Conservation (phyloP, 2,329 filamentous ascomycete species). For the Neodidymelliopsis sp. region DNA sequence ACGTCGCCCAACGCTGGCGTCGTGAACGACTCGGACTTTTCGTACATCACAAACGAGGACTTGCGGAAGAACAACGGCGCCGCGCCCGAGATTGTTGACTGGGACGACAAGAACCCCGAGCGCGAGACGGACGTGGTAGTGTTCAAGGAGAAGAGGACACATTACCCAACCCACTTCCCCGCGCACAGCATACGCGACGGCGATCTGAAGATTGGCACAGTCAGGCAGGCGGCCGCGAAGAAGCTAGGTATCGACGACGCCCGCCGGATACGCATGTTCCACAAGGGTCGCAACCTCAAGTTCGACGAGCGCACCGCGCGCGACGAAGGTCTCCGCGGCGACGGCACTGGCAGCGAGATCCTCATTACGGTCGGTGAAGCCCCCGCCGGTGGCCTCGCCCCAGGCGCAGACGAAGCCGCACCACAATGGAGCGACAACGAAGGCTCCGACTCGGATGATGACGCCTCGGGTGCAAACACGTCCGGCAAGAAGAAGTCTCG, state of each 20-base stretch:
- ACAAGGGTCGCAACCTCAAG: conserved; percentile 76
- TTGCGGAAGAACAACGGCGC: conserved; percentile 58
- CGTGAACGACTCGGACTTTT: conserved; percentile 79
- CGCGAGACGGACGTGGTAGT: conserved; percentile 74
- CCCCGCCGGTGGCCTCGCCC: conserved; percentile 50
- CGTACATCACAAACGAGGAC: conserved; percentile 83
- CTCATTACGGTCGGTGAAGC: conserved; percentile 65
- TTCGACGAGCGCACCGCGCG: conserved; percentile 65
- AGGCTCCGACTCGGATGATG: conserved; percentile 51
- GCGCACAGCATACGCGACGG: conserved; percentile 78
- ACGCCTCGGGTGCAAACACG: conserved; percentile 38
- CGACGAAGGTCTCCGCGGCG: conserved; percentile 65
- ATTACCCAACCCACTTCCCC: conserved; percentile 75
- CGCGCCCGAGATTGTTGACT: conserved; percentile 48
- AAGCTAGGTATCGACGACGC: conserved; percentile 68
- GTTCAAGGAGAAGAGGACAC: conserved; percentile 71
- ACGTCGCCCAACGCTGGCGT: conserved; percentile 54
- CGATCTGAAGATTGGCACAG: conserved; percentile 70
- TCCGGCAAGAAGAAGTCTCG: conserved; percentile 44
- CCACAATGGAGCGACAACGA: conserved; percentile 43
- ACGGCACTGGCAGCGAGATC: conserved; percentile 67
- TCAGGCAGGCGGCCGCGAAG: conserved; percentile 71
- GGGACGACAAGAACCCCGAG: conserved; percentile 50
- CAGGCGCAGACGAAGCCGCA: conserved; percentile 45
- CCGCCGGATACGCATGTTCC: conserved; percentile 70